Conservation (phyloP, 2,329 filamentous ascomycete species). For the Coniochaeta sp. region DNA sequence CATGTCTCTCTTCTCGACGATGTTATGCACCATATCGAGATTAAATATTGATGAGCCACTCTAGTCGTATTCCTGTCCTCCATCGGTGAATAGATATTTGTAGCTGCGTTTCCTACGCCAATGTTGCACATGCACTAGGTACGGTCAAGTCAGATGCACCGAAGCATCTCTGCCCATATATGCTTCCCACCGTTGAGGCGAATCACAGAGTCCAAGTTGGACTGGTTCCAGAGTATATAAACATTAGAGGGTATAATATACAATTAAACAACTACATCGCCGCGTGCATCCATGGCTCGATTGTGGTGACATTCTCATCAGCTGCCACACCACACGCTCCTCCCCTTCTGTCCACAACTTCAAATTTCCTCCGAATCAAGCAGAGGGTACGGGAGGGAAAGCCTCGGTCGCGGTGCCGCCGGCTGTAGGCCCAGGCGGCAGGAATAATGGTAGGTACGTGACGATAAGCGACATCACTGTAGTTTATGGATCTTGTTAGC, state of each 20-base stretch:
- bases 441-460: slow-evolving; percentile 28
- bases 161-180: no score
- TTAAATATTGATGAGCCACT: no score
- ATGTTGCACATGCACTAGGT: no score
- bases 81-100: no score
- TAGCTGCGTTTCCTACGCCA: no score
- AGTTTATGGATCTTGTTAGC: not conserved
- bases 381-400: slow-evolving; percentile 17
- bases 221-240: not conserved
- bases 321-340: not conserved
- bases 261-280: not conserved
- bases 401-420: slow-evolving; percentile 19
- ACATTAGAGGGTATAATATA: slow-evolving; percentile 1
- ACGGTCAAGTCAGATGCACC: no score
- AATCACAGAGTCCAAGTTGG: not conserved
- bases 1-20: no score
- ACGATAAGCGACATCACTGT: slow-evolving; percentile 27
- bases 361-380: slow-evolving; percentile 2
- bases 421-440: slow-evolving; percentile 19
- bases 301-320: not conserved
- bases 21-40: no score
- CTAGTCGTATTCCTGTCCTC: no score
- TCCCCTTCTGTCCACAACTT: not conserved
- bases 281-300: not conserved
- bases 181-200: no score